Conservation (phyloP, 2,329 filamentous ascomycete species). For the Colletotrichum theobromicola region DNA sequence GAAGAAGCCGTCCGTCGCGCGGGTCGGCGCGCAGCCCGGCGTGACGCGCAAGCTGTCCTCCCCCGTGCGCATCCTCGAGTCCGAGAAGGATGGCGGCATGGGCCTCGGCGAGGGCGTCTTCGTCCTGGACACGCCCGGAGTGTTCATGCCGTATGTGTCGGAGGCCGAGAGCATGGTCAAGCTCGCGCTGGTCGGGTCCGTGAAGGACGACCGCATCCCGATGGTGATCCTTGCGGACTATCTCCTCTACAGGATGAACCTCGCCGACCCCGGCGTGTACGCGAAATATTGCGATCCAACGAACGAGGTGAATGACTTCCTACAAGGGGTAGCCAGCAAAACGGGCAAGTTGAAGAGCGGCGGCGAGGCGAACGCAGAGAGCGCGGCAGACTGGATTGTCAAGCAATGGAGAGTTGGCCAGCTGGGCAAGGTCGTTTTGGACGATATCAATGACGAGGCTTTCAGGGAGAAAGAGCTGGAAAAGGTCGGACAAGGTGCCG, state of each 20-base stretch:
- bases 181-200: slow-evolving; percentile 86
- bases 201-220: slow-evolving; percentile 86
- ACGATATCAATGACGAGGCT: slow-evolving; percentile 70
- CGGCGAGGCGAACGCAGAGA: slow-evolving; percentile 72
- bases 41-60: slow-evolving; percentile 86
- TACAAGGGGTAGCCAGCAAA: slow-evolving; percentile 72
- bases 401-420: slow-evolving; percentile 81
- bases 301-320: slow-evolving; percentile 79
- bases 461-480: slow-evolving; percentile 54
- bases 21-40: slow-evolving; percentile 86
- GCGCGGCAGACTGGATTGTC: slow-evolving; percentile 79
- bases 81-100: slow-evolving; percentile 13
- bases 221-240: slow-evolving; percentile 86
- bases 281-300: slow-evolving; percentile 70
- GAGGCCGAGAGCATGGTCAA: slow-evolving; percentile 92
- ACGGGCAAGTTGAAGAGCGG: slow-evolving; percentile 80
- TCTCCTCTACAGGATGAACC: slow-evolving; percentile 84
- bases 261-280: slow-evolving; percentile 67
- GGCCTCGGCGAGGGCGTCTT: slow-evolving; percentile 70
- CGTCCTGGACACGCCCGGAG: slow-evolving; percentile 89
- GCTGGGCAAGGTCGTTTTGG: slow-evolving; percentile 79
- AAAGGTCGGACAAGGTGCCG: slow-evolving; percentile 45
- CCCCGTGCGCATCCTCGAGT: slow-evolving; percentile 75
- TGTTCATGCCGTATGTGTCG: slow-evolving; percentile 91
- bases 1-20: slow-evolving; percentile 68